Percentiles rank a stretch among this genome's conserved stretches.
Conservation (phyloP, 2,329 filamentous ascomycete species). For the Exophiala spinifera region DNA sequence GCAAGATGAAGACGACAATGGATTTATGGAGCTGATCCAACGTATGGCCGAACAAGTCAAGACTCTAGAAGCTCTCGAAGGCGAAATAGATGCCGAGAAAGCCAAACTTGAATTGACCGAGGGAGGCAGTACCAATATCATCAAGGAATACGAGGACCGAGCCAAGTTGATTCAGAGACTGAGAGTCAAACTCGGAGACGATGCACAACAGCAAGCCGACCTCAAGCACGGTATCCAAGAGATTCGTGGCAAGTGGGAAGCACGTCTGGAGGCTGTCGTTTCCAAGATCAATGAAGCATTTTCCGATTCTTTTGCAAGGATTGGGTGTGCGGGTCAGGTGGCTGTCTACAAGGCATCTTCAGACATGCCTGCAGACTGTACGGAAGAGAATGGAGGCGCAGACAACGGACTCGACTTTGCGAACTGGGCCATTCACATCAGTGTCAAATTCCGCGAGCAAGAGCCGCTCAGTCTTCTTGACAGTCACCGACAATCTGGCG, state of each 20-base stretch:
- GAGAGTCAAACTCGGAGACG: constrained; percentile 38
- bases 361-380: constrained; percentile 34
- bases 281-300: constrained; percentile 85
- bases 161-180: constrained; percentile 66
- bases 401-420: constrained; percentile 75
- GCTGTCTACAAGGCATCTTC: constrained; percentile 67
- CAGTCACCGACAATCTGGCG: constrained; percentile 90
- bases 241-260: constrained; percentile 76
- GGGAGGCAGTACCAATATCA: constrained; percentile 64
- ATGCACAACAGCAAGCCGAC: constrained; percentile 54
- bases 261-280: constrained; percentile 72
- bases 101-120: constrained; percentile 72
- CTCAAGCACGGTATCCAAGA: constrained; percentile 59
- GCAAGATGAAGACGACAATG: constrained; percentile 17
- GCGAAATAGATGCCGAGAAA: constrained; percentile 70
- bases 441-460: constrained; percentile 87
- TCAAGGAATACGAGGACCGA: constrained; percentile 72
- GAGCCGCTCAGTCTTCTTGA: constrained; percentile 83
- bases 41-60: constrained; percentile 45
- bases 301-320: constrained; percentile 87
- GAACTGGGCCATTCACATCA: constrained; percentile 88
- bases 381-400: constrained; percentile 23
- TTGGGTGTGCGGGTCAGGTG: constrained; percentile 91
- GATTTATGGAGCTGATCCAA: constrained; percentile 13
- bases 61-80: constrained; percentile 62